Base-by-base conservation (phyloP, 2,329 filamentous ascomycete species). In the Plenodomus lindquistii region DNA sequence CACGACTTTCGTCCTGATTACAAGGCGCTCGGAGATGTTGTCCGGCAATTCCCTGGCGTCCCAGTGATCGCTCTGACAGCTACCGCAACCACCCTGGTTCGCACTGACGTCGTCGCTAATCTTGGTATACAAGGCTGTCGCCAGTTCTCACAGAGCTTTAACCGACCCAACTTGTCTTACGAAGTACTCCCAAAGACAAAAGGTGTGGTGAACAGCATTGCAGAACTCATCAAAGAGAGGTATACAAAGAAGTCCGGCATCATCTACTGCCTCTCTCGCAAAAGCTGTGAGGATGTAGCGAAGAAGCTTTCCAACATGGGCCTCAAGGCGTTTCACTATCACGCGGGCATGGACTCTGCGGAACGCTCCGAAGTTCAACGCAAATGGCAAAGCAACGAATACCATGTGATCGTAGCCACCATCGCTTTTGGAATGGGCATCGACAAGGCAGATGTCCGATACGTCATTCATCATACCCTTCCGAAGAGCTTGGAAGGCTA, bases 351-450 rank as follows among this genome's bases (percentile, higher is more conserved):
- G 74, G 76, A 84, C 2, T 69, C 87, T 0, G 75, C 81, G 4
- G 83, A 88, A 42, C 93, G 93, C 68, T 79, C 80, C 1, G 70
- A 80, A 6, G 82, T 94, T 4, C 93, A 97, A 70, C 82, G 82
- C 51, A 73, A 85, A 22, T 99, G 94, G 94, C 94, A 99, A 70
- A 77, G 75, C 37, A 91, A 91, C 5, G 75, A 79, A 42, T 83
- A 87, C 63, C 88, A 96, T 59, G 89, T 99, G 27, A 95, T 99
- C 37, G 94, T 99, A 41, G 95, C 94, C 17, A 99, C 94, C 0
- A 97, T 99, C 70, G 94, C 94, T 19, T 99, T 99, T 68, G 94
- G 94, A 6, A 99, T 99, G 94, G 94, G 94, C n/a, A 99, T 99
- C 57, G 94, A 99, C 77, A 99, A 99, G 71, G 84, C 92, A 0